A percentile compares a stretch with the other conserved stretches of the same genome.
These are phyloP conservation scores for Phytophthora pini DNA, from an alignment of 352 stramenopile genomes.

Conservation along the genomic window DNA sequence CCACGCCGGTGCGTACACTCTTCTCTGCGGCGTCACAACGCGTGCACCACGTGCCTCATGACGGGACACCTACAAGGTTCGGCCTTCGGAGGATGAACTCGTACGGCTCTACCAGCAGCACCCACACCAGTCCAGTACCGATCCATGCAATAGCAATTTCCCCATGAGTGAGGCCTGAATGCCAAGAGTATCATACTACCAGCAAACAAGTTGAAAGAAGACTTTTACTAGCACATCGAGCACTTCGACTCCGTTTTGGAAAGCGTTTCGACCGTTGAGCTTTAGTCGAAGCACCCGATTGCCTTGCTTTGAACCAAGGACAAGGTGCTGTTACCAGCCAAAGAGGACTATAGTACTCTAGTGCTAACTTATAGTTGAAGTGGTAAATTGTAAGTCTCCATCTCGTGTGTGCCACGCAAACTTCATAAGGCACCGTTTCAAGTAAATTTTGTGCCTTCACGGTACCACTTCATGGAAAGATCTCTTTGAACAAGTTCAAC, in stretches of 20 bases:
- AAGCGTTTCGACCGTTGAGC: neutral
- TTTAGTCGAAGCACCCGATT: neutral
- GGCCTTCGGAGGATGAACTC: constrained; percentile 21
- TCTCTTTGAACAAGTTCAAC: constrained; percentile 12
- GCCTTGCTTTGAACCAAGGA: neutral
- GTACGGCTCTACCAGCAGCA: constrained; percentile 24
- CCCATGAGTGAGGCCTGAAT: neutral
- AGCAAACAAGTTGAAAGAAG: constrained; percentile 10
- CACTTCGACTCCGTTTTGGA: no score
- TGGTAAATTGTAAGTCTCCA: neutral
- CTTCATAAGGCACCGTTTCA: constrained; percentile 12
- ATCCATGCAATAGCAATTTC: constrained; percentile 29
- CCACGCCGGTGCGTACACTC: constrained; percentile 35
- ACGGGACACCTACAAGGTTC: constrained; percentile 19
- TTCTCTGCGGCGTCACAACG: constrained; percentile 32
- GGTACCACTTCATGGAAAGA: constrained; percentile 22
- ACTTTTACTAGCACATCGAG: neutral
- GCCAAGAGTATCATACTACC: constrained; percentile 2
- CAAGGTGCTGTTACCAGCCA: no score
- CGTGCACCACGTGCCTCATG: constrained; percentile 22
- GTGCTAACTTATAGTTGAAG: no score
- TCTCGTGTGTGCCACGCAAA: constrained; percentile 12
- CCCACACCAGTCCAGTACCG: constrained; percentile 17
- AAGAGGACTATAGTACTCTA: no score
- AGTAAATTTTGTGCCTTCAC: constrained; percentile 11